Evolutionary conservation across 805 yeast genomes (phyloP).

Genomic region (Hanseniaspora nectarophila): DNA sequence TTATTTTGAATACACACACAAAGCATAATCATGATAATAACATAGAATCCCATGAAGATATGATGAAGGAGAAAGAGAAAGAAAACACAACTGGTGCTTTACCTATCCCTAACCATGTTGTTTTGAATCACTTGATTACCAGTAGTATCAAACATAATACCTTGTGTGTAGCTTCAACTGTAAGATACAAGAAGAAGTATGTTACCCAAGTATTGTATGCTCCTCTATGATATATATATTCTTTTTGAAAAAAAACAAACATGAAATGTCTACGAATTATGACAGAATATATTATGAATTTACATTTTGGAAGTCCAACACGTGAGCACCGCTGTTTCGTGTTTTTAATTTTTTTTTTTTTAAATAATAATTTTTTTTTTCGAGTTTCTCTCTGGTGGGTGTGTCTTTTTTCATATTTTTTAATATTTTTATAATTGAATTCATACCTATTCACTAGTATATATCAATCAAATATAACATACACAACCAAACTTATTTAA

Average conservation of each 20-base stretch:
- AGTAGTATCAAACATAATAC: slow-evolving; percentile 89
- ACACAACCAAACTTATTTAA: not conserved
- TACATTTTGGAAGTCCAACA: no score
- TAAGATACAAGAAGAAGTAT: slow-evolving; percentile 76
- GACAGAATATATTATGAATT: no score
- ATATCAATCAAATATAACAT: no score
- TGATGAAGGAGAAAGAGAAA: slow-evolving; percentile 31
- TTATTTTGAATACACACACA: slow-evolving; percentile 65
- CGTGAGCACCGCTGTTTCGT: no score
- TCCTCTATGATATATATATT: slow-evolving; percentile 39
- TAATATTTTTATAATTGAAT: no score
- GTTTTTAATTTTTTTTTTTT: no score
- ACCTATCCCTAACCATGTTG: slow-evolving; percentile 91
- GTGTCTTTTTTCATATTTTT: no score
- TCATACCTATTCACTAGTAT: no score
- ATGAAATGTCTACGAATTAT: no score
- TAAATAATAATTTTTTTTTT: no score
- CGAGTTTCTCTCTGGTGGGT: no score
- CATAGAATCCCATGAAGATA: not conserved
- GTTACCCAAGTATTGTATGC: slow-evolving; percentile 88
- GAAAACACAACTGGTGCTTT: slow-evolving; percentile 80
- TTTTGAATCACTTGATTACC: slow-evolving; percentile 87
- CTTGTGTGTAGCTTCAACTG: slow-evolving; percentile 82
- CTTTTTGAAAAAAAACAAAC: no score
- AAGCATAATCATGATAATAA: slow-evolving; percentile 22